Evolutionary conservation across 805 yeast genomes (phyloP).

Genomic region (Hanseniaspora meyeri): DNA sequence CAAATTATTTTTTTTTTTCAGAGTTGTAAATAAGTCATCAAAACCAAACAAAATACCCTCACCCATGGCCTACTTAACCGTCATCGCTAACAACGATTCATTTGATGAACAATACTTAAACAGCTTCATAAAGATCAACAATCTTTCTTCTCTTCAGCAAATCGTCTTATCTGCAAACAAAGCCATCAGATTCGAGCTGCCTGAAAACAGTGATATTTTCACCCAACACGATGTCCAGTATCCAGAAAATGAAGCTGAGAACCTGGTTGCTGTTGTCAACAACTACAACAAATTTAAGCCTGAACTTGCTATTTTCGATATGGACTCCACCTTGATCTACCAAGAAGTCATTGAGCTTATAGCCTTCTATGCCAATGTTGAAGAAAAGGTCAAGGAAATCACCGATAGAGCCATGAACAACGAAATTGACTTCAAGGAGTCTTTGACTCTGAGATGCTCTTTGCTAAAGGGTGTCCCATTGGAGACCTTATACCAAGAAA

Average conservation of each 20-base stretch:
- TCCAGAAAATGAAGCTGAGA: slow-evolving; percentile 20
- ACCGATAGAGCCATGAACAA: slow-evolving; percentile 96
- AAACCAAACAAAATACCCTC: background rate
- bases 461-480: slow-evolving; percentile 75
- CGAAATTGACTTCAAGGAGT: slow-evolving; percentile 78
- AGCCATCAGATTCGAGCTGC: slow-evolving; percentile 10
- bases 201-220: background rate
- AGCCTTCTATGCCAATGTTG: slow-evolving; percentile 88
- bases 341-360: slow-evolving; percentile 95
- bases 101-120: background rate
- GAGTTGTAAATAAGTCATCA: background rate
- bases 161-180: slow-evolving; percentile 2
- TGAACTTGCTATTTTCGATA: slow-evolving; percentile 76
- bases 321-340: slow-evolving; percentile 92
- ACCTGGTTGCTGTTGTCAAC: slow-evolving; percentile 15
- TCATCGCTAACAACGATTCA: background rate
- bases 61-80: slow-evolving; percentile 3
- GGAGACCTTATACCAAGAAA: slow-evolving; percentile 59
- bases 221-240: slow-evolving; percentile 19
- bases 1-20: background rate
- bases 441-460: slow-evolving; percentile 60
- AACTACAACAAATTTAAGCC: slow-evolving; percentile 21
- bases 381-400: slow-evolving; percentile 71
- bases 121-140: background rate
- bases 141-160: background rate